Evolutionary conservation across 106 monocot genomes (phyloP), one percentile per base, ranked within the genome.

Genomic region (Iris macrosiphon): DNA sequence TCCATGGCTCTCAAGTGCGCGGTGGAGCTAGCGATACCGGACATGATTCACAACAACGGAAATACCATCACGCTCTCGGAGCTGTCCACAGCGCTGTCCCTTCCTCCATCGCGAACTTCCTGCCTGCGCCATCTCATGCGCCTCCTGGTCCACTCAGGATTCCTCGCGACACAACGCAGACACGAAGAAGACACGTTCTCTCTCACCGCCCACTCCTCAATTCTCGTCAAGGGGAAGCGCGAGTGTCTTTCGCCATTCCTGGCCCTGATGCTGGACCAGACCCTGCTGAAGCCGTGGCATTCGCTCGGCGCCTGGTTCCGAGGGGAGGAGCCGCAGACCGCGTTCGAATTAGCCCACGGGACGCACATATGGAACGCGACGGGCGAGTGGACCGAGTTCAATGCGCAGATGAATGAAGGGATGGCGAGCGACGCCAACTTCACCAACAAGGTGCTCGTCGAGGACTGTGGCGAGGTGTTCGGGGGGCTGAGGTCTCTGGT

Each of bases 381-480:
- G 1, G 3, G 14, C 1, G 2, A 45, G 7, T 17, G 20, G 16
- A 19, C 52, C 0, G 26, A 33, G 10, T 43, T 52, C 7, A 44
- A 19, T 7, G 25, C 24, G 13, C 18, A 16, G 0, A 25, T 69
- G 9, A 60, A 69, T 2, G 44, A 60, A 35, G 45, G 20, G 9
- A 62, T 70, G 70, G 52, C 55, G 11, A 38, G 62, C 43, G 70
- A 70, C 32, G 26, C 62, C 4, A 19, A 22, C 0, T 29, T 70
- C 24, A 15, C 33, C 13, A 21, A 1, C 2, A 2, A 55, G 4
- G 4, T 70, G 0, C 10, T 55, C 5, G n/a, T 46, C 3, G 15
- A 3, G 42, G 55, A 38, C 6, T 35, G 38, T 12, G 12, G 37
- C 1, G 28, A 33, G 0, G 18, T 45, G 3, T 55, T 70, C 26